These are phyloP conservation scores for Adansonia digitata DNA, from an alignment of 345 rosid genomes.

Conservation along the genomic window DNA sequence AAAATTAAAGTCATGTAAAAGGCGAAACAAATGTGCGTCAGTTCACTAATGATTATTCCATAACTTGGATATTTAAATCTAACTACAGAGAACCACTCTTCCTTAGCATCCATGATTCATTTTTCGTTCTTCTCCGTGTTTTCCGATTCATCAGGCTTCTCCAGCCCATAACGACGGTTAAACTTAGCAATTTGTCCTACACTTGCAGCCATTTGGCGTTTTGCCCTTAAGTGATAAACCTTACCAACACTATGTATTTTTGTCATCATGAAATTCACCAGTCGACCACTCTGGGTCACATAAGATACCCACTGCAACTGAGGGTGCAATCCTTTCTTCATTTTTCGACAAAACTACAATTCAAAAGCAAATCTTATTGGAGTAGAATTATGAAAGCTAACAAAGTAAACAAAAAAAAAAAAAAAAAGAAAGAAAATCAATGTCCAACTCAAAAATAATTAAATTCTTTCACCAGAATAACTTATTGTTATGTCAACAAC, in stretches of 20 bases:
- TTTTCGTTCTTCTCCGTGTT: conserved; percentile 26
- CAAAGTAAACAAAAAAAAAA: background rate
- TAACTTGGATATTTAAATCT: background rate
- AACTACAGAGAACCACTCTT: background rate
- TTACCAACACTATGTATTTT: conserved; percentile 72
- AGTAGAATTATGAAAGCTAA: background rate
- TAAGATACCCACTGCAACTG: conserved; percentile 97
- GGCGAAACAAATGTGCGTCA: background rate
- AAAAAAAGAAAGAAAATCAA: background rate
- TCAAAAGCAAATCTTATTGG: background rate
- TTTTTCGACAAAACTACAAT: conserved; percentile 20
- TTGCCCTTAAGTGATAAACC: conserved; percentile 85
- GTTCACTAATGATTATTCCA: conserved; percentile 6
- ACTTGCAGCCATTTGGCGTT: conserved; percentile 82
- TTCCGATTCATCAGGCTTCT: conserved; percentile 35
- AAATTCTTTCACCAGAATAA: background rate
- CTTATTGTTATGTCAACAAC: background rate
- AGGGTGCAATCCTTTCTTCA: conserved; percentile 96
- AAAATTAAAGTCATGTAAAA: background rate
- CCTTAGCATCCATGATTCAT: conserved; percentile 7
- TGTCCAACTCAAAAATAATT: background rate
- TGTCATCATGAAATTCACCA: conserved; percentile 89
- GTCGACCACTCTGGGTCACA: conserved; percentile 82
- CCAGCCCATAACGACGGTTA: conserved; percentile 68
- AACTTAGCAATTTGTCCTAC: conserved; percentile 84